phyloP scores from a whole-genome alignment of 306 rosid genomes.

The Citrullus colocynthis region DNA sequence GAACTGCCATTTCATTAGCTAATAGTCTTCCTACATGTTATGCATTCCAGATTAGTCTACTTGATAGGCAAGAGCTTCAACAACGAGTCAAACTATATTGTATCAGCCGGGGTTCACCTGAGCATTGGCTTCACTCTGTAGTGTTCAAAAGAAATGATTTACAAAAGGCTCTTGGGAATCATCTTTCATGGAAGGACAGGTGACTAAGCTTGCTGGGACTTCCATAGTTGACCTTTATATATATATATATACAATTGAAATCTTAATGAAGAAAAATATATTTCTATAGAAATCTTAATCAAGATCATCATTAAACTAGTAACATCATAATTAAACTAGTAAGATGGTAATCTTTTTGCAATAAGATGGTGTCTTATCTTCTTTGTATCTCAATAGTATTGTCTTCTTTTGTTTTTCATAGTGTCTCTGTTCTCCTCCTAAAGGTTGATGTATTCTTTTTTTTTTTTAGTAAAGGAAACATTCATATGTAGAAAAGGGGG shows the following conservation, averaged over 20 bases:
- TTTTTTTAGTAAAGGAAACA: too few species aligned
- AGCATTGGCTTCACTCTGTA: conserved; percentile 76
- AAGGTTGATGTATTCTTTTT: too few species aligned
- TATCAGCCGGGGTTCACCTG: conserved; percentile 51
- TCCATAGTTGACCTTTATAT: background rate
- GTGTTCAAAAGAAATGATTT: conserved; percentile 60
- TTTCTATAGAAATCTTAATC: background rate
- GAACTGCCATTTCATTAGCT: background rate
- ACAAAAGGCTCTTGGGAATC: conserved; percentile 90
- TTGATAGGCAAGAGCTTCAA: conserved; percentile 91
- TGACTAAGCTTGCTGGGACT: conserved; percentile 17
- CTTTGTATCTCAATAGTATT: background rate
- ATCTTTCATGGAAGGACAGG: conserved; percentile 97
- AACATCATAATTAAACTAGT: background rate
- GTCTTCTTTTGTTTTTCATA: too few species aligned
- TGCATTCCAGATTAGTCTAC: conserved; percentile 64
- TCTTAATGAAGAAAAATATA: too few species aligned
- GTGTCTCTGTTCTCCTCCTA: too few species aligned
- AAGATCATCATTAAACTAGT: conserved; percentile 2
- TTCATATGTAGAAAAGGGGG: too few species aligned
- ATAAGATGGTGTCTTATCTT: background rate
- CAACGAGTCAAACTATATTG: conserved; percentile 56
- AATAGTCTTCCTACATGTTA: background rate
- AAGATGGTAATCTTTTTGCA: background rate
- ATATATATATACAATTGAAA: too few species aligned